Evolutionary conservation across 225 moss, liverwort and hornwort genomes (phyloP), one percentile per base, ranked within the genome.

Genomic region (Lunularia cruciata): DNA sequence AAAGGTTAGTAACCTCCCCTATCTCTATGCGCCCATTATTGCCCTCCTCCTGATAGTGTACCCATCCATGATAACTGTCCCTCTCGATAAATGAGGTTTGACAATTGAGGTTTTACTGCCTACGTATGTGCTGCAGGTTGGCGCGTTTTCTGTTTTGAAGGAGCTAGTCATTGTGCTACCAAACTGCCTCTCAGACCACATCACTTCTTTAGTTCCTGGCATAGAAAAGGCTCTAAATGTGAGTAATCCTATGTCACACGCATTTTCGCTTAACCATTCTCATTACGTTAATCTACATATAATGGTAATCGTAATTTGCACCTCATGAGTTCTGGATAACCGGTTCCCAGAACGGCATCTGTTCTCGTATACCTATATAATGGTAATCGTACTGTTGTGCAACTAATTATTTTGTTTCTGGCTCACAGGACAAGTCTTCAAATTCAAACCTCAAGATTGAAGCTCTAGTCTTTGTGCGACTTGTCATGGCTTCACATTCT

Each of bases 401-500:
- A n/a, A n/a, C n/a, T n/a, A 20, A 37, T n/a, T 52, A 34, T 53
- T 77, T 20, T 16, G 27, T 28, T 64, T 47, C 34, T 10, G 59
- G 53, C 63, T 60, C 25, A 23, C 88, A 99, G 98, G 98, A 99
- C 78, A 99, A 93, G 78, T 79, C 93, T 42, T 99, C 98, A 20
- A 99, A 88, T 68, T 99, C 98, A 69, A 99, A 99, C 74, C 61
- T 99, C 85, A 99, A 99, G 76, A 99, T 93, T 77, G 98, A 99
- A 71, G 93, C 93, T 30, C 72, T 99, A 73, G 88, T 93, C 53
- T 99, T 99, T 65, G 84, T 92, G 68, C 84, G 98, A 59, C 86
- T 99, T 59, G 93, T 99, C 69, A 83, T 99, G 85, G 98, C 88
- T 62, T 93, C 93, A 23, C 98, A 99, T 79, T 85, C 89, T 51